Conservation (phyloP, 495 filamentous ascomycete species). For the Aspergillus heteromorphus region DNA sequence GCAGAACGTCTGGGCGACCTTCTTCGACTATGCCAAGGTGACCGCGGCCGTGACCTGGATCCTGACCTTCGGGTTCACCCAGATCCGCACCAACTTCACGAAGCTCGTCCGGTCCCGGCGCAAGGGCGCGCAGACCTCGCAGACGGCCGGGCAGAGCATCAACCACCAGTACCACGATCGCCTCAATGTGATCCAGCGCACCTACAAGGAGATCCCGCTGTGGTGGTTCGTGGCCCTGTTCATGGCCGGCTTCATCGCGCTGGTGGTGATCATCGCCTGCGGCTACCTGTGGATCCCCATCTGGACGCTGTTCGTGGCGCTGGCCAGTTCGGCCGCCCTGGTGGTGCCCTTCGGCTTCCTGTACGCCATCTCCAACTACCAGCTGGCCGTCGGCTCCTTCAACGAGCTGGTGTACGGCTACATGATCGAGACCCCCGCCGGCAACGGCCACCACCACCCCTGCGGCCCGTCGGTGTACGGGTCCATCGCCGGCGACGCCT, state of each 20-base stretch:
- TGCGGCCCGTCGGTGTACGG: constrained; percentile 50
- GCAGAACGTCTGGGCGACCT: constrained; percentile 50
- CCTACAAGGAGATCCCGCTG: constrained; percentile 49
- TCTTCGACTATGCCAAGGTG: constrained; percentile 54
- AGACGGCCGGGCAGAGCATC: constrained; percentile 26
- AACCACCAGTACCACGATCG: constrained; percentile 50
- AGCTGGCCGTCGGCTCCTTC: constrained; percentile 48
- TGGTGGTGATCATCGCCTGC: constrained; percentile 40
- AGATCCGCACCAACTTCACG: constrained; percentile 35
- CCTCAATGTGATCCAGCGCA: constrained; percentile 49
- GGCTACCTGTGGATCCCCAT: constrained; percentile 52
- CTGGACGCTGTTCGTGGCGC: constrained; percentile 51
- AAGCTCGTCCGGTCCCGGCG: constrained; percentile 32
- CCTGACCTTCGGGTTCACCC: constrained; percentile 45
- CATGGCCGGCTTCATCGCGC: constrained; percentile 37
- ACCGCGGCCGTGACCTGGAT: constrained; percentile 54
- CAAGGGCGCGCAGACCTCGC: constrained; percentile 2
- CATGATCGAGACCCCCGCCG: constrained; percentile 46
- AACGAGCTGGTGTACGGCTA: constrained; percentile 54
- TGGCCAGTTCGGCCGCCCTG: constrained; percentile 44
- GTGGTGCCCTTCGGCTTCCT: constrained; percentile 52
- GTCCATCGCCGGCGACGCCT: constrained; percentile 44
- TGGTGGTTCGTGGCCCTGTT: constrained; percentile 52
- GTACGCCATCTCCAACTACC: constrained; percentile 52
- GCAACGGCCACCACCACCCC: constrained; percentile 41